Conservation (phyloP, 1,284 basidiomycete genomes). For the Wolfiporia cocos region DNA sequence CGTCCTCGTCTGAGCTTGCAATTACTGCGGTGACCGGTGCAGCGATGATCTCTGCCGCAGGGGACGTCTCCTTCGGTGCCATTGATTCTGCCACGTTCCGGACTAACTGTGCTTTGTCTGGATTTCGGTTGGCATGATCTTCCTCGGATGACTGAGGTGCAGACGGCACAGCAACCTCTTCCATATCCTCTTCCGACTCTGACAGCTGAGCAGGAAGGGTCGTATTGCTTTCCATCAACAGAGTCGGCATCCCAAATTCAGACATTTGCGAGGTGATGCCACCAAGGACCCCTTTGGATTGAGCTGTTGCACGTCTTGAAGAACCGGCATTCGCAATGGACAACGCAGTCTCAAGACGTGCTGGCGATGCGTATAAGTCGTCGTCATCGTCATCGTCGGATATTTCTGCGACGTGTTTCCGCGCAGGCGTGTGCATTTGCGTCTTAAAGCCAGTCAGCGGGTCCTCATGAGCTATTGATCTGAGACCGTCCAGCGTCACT, state of each 20-base stretch:
- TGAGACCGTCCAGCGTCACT: conserved; percentile 1
- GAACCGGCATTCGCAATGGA: conserved; percentile 54
- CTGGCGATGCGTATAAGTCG: conserved; percentile 41
- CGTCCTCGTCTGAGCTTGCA: conserved; percentile 15
- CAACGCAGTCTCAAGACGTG: conserved; percentile 55
- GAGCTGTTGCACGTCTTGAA: no score
- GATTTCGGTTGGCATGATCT: no score
- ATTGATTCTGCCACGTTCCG: no score
- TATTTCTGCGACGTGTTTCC: no score
- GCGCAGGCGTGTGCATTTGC: no score
- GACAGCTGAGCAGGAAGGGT: not conserved
- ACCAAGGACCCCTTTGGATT: conserved; percentile 1
- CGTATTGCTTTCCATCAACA: conserved; percentile 11
- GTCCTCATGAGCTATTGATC: no score
- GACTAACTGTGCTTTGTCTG: no score
- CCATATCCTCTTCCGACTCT: conserved; percentile 36
- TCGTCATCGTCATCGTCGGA: conserved; percentile 28
- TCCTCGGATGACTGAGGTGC: not conserved
- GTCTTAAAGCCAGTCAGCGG: no score
- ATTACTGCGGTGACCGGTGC: not conserved
- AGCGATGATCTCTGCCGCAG: not conserved
- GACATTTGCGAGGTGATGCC: conserved; percentile 8
- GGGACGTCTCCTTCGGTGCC: no score
- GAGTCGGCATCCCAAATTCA: conserved; percentile 16
- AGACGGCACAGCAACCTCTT: conserved; percentile 28